Evolutionary conservation across 805 yeast genomes (phyloP).

Genomic region (Komagataella pseudopastoris): DNA sequence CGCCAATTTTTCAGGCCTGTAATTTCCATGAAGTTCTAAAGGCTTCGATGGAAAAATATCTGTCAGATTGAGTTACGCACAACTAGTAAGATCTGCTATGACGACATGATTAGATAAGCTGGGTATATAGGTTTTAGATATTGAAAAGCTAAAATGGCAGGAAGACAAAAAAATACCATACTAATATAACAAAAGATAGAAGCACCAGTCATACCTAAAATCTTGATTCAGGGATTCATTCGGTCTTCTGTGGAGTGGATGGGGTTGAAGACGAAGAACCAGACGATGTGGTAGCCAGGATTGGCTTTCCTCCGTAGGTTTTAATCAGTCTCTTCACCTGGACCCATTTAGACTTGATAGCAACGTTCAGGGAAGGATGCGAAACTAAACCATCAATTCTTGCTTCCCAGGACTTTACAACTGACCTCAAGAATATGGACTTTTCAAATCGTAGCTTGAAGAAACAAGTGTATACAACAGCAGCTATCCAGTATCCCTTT

Average conservation of each 20-base stretch:
- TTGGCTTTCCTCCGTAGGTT: conserved; percentile 6
- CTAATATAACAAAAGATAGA: neutral
- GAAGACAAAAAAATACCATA: neutral
- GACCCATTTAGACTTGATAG: conserved; percentile 35
- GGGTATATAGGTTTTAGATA: no score
- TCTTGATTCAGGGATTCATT: neutral
- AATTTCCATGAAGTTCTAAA: neutral
- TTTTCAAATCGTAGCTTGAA: conserved; percentile 69
- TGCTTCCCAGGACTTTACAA: conserved; percentile 57
- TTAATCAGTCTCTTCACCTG: conserved; percentile 22
- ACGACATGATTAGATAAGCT: neutral
- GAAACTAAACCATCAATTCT: conserved; percentile 41
- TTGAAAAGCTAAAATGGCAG: neutral
- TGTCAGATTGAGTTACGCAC: neutral
- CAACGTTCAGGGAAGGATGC: conserved; percentile 38
- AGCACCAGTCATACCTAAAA: neutral
- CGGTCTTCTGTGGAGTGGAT: neutral
- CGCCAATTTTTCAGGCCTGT: neutral
- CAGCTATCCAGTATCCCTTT: conserved; percentile 46
- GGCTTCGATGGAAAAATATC: neutral
- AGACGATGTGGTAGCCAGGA: neutral
- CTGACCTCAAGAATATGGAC: conserved; percentile 57
- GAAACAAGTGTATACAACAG: conserved; percentile 44
- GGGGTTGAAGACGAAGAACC: neutral
- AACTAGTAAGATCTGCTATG: neutral